Evolutionary conservation across 1,284 basidiomycete species (phyloP), one percentile per base, ranked within the genome.

Genomic region (Mycena citricolor): DNA sequence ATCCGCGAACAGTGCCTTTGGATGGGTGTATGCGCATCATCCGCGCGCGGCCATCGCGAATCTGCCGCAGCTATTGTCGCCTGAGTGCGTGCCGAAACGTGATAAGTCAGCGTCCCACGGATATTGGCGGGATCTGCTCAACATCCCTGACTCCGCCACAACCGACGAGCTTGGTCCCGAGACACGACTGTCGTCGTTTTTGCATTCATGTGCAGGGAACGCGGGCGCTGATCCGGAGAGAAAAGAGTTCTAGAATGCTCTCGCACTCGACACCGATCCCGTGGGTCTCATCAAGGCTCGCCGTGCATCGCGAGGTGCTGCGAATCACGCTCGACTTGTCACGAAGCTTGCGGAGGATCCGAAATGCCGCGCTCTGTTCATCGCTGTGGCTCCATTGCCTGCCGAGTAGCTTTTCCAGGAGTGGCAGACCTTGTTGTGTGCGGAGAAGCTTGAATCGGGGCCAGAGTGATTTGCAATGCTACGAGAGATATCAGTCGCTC

Each of bases 51-150:
- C n/a, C n/a, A n/a, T 82, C 39, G 54, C 59, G 14, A 85, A 84
- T 52, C 70, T 83, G 6, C 66, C 57, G 14, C 62, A 63, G 42
- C 66, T 82, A n/a, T 72, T 80, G 33, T 61, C 70, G 8, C 76
- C 73, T 0, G 64, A 74, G 13, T 79, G 76, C 54, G n/a, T n/a
- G n/a, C 49, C 55, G 4, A 58, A 59, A 25, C 52, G 56, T n/a
- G 59, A 61, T n/a, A 60, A 56, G 26, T 58, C 66, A 20, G 49
- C 59, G 10, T 52, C 76, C 2, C 81, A 84, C 44, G 83, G 82
- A 0, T 84, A 79, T 54, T 83, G 78, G 77, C 84, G 83, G 58
- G 81, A 83, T 51, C 65, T 83, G 19, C 69, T 83, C 34, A 80
- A 83, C 40, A 75, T 84, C 41, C 61, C 83, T 14, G 68, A 72